A percentile compares a stretch with the other conserved stretches of the same genome.
These are phyloP conservation scores for Gossypium laxum DNA, from an alignment of 441 rosid genomes.

Conservation along the genomic window DNA sequence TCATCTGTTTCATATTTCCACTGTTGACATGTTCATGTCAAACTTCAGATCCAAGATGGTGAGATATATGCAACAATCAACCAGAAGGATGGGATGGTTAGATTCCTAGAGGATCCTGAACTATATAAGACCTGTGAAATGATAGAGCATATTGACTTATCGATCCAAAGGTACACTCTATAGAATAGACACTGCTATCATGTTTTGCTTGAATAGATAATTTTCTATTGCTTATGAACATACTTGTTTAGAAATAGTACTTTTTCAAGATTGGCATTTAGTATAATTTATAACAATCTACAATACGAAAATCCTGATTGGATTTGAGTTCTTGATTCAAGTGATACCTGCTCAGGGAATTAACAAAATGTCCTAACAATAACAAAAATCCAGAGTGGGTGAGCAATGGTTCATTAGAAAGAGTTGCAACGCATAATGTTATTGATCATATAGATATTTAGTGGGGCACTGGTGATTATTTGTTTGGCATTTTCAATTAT, in stretches of 20 bases:
- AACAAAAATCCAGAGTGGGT: not conserved
- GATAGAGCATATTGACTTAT: slow-evolving; percentile 76
- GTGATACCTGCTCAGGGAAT: not conserved
- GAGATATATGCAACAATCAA: slow-evolving; percentile 88
- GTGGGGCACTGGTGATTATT: not conserved
- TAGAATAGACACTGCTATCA: not conserved
- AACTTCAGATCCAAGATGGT: slow-evolving; percentile 83
- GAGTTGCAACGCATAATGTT: not conserved
- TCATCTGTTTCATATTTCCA: not conserved
- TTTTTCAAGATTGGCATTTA: not conserved
- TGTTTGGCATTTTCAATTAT: not conserved
- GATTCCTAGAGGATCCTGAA: slow-evolving; percentile 95
- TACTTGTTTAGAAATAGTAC: not conserved
- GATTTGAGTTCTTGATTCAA: not conserved
- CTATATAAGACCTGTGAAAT: slow-evolving; percentile 80
- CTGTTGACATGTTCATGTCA: slow-evolving; percentile 4
- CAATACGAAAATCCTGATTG: not conserved
- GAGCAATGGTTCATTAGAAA: not conserved
- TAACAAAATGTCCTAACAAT: not conserved
- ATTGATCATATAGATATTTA: not conserved
- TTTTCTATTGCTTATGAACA: not conserved
- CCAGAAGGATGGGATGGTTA: slow-evolving; percentile 98
- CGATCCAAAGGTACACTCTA: slow-evolving; percentile 62
- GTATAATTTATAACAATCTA: not conserved
- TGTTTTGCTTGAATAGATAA: not conserved